Base-by-base conservation (phyloP, 2,329 filamentous ascomycete genomes). In the Xylaria sp. region DNA sequence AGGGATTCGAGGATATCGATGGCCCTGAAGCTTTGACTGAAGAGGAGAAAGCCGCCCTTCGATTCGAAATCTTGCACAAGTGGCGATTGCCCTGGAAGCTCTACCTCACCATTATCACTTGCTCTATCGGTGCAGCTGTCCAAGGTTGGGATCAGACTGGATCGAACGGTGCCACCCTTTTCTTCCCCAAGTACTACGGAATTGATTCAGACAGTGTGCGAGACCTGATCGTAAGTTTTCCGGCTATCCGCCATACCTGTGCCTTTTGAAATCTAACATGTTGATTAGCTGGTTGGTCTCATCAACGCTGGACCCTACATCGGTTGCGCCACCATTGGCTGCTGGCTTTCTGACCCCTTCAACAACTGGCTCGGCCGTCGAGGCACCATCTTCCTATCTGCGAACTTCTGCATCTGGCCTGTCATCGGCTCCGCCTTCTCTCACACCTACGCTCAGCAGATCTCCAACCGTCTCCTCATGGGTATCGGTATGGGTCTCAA, bases 401-500 rank as follows among this genome's bases (percentile, higher is more conserved):
- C 89, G 47, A 84, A 90, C 65, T 88, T 94, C 72, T 90, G 89
- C 71, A 78, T 92, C 31, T 82, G 90, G 72, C 82, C 89, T 1
- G 87, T 89, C 1, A 86, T 93, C 65, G 89, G 88, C n/a, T 87
- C 84, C 56, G 90, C 85, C 0, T 90, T 92, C 67, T 86, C 88
- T 57, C 85, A 90, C 64, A 88, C 83, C 0, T 94, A 91, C 90
- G 82, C 80, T 73, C 85, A 92, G 70, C 84, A 93, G 67, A 83
- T 95, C 61, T 82, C 86, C 43, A 88, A 87, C 51, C 87, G 92
- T 43, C 84, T 94, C 64, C 81, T 91, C 12, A 83, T 94, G 63
- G 92, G 92, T 9, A 85, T 95, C 47, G 91, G 89, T 1, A 92
- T 94, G 79, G 91, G 91, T 28, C 83, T 89, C 15, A 93, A 93